phyloP scores from a whole-genome alignment of 2,329 filamentous ascomycete species.

The Emericellopsis atlantica region DNA sequence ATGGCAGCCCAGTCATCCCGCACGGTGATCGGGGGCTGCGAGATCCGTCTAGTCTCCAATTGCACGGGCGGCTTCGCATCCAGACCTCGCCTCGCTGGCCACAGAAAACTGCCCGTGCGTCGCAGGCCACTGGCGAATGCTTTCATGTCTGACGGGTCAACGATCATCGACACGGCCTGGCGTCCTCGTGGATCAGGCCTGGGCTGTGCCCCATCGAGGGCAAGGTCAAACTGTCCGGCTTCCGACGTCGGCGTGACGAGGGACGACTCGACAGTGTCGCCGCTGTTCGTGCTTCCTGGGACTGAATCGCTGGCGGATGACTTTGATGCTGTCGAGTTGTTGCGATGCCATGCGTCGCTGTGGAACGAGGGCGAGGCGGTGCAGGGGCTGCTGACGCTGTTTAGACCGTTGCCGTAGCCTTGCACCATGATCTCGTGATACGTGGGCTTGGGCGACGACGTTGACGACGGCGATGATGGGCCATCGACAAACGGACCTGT shows the following conservation, averaged over 20 bases:
- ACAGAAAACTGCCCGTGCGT: too few species aligned
- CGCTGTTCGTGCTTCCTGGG: slow-evolving; percentile 13
- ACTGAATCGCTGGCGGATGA: slow-evolving; percentile 8
- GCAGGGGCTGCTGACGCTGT: slow-evolving; percentile 15
- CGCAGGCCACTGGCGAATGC: too few species aligned
- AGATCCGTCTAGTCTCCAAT: background rate
- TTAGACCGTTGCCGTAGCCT: slow-evolving; percentile 41
- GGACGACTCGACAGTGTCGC: slow-evolving; percentile 12
- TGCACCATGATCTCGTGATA: slow-evolving; percentile 40
- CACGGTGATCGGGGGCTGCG: background rate
- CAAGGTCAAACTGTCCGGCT: background rate
- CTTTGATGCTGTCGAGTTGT: slow-evolving; percentile 12
- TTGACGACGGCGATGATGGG: slow-evolving; percentile 5
- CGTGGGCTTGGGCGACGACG: slow-evolving; percentile 8
- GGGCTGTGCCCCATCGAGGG: too few species aligned
- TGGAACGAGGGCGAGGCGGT: too few species aligned
- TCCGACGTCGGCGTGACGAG: slow-evolving; percentile 10
- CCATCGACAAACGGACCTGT: slow-evolving; percentile 3
- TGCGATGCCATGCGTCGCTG: slow-evolving; percentile 3
- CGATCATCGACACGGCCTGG: background rate
- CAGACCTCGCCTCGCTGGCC: too few species aligned
- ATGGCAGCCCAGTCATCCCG: slow-evolving; percentile 22
- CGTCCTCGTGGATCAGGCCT: background rate
- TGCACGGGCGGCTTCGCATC: too few species aligned
- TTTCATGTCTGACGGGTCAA: background rate